Base-by-base conservation (phyloP, 345 rosid species). In the Reutealis trisperma region DNA sequence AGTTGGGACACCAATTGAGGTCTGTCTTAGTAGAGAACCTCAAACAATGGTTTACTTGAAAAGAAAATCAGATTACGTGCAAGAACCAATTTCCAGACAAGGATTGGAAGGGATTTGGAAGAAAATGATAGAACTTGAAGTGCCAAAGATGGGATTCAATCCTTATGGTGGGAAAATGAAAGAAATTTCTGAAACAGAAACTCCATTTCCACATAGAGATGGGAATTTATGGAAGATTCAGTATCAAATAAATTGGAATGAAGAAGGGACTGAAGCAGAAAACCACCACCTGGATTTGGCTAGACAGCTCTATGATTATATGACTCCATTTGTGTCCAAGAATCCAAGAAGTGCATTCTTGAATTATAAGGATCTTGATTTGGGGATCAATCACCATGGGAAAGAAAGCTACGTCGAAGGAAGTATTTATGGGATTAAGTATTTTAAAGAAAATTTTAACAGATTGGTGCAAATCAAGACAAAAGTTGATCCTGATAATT, bases 291-390 rank as follows among this genome's bases (percentile, higher is more conserved):
- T 74, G 13, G 55, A 49, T 9, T 74, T 67, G 77, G 34, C 66
- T 1, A 63, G 77, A 32, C 3, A 32, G 10, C 30, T 74, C 0
- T 74, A 74, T 9, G 45, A 25, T 5, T 74, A 51, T 25, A 74
- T 74, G 77, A 63, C 77, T 63, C 77, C 70, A 9, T 64, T 24
- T 63, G 77, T 74, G 22, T 64, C 77, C 9, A 63, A 74, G 27
- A 75, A 66, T 65, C 78, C 78, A 3, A 51, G 78, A 27, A 4
- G 12, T 30, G 78, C 78, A 24, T 75, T 51, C 27, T 16, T 75
- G 18, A 75, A 65, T 14, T 75, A 75, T 25, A 65, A 55, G 25
- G 78, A 75, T 25, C 47, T 66, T 15, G 78, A 75, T 42, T 10
- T 75, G 22, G 78, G 78, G 9, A 75, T 54, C 37, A 75, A 54